phyloP scores from a whole-genome alignment of 257 asterid species.

The Lavandula angustifolia region DNA sequence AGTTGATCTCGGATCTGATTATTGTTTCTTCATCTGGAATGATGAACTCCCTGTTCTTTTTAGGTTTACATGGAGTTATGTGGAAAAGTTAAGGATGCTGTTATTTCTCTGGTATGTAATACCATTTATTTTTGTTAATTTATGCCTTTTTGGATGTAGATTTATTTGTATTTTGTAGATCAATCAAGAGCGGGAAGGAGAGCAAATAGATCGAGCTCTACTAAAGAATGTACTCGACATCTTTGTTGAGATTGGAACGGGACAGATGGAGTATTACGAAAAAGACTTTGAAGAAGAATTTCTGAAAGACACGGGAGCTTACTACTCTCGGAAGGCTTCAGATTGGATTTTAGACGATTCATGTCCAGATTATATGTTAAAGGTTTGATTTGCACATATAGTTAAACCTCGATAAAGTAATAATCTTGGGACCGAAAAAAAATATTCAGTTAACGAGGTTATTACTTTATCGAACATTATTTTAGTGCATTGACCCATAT shows the following conservation, averaged over 20 bases:
- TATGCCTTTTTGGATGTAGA: slow-evolving; percentile 9
- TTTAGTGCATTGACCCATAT: too few species aligned
- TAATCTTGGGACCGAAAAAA: too few species aligned
- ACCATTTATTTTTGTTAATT: slow-evolving; percentile 5
- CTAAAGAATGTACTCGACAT: slow-evolving; percentile 88
- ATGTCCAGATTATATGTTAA: slow-evolving; percentile 95
- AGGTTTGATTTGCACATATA: too few species aligned
- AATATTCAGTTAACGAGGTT: too few species aligned
- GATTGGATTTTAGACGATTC: slow-evolving; percentile 97
- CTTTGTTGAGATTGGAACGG: slow-evolving; percentile 98
- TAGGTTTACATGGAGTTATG: slow-evolving; percentile 85
- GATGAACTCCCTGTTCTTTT: slow-evolving; percentile 30
- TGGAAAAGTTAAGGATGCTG: slow-evolving; percentile 89
- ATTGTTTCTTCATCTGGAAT: too few species aligned
- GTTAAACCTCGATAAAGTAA: too few species aligned
- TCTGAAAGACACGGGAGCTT: slow-evolving; percentile 84
- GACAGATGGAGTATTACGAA: slow-evolving; percentile 80
- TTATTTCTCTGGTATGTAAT: slow-evolving; percentile 77
- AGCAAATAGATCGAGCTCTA: slow-evolving; percentile 90
- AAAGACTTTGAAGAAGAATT: slow-evolving; percentile 84
- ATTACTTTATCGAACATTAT: too few species aligned
- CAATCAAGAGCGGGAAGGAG: slow-evolving; percentile 98
- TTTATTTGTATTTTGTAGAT: slow-evolving; percentile 46
- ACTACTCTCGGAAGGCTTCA: slow-evolving; percentile 96
- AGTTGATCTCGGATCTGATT: too few species aligned